Base-by-base conservation (phyloP, 140 eudicot species). In the Senecio squalidus region DNA sequence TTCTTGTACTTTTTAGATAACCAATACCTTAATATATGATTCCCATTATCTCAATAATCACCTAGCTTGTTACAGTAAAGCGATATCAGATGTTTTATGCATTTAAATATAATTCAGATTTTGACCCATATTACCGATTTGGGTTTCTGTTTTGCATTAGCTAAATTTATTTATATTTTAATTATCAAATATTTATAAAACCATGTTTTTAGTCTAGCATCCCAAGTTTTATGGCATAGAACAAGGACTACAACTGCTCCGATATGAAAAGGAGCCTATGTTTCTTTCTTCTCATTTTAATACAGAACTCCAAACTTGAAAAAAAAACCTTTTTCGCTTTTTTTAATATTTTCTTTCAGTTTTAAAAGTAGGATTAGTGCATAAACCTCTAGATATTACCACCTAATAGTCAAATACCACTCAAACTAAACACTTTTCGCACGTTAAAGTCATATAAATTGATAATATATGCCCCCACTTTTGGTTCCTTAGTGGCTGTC, bases 401-500 rank as follows among this genome's bases (percentile, higher is more conserved):
- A 41, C 64, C 11, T 34, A 64, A 64, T 56, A 64, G 77, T 72
- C 77, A 47, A 45, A 55, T 39, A 29, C 67, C 56, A 64, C 72
- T 72, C 39, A 55, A 16, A 28, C 13, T 40, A 38, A 46, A 16
- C 38, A 39, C 55, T 64, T 64, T 71, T 64, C 38, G n/a, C 39
- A 63, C 46, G 20, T 25, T 46, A 62, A 70, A 70, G 38, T 60
- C 39, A 18, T 40, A 44, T 55, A 29, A 59, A 62, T 36, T 64
- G 72, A 72, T 46, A 16, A 25, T 30, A 27, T 34, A 57, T 64
- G 70, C 34, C 40, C 77, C 72, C 62, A 72, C 77, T 36, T 14
- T 46, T 64, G 77, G 77, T 64, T 72, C 72, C 72, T 72, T 72
- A 64, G 77, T 72, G 77, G 77, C 72, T 72, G 77, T 72, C 77